Conservation (phyloP, 352 stramenopile species). For the Stramenopiles sp. region DNA sequence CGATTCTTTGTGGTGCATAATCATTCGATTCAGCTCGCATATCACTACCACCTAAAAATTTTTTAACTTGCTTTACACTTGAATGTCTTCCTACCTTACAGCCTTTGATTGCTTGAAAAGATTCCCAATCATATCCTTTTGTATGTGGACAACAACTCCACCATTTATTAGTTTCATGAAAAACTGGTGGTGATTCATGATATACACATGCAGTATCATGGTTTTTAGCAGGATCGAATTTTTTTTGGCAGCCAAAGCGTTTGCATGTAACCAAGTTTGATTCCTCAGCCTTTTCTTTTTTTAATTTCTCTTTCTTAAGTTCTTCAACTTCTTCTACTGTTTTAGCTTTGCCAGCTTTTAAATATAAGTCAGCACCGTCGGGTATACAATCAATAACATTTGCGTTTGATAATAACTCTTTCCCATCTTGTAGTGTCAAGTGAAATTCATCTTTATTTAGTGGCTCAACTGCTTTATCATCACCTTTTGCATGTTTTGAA, state of each 20-base stretch:
- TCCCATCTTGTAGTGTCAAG: background rate
- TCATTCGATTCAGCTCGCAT: background rate
- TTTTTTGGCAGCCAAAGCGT: constrained; percentile 68
- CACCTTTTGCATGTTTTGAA: background rate
- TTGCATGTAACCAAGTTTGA: constrained; percentile 43
- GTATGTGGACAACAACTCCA: constrained; percentile 77
- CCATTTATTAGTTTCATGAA: constrained; percentile 75
- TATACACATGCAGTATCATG: constrained; percentile 38
- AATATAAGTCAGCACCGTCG: background rate
- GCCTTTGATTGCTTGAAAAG: constrained; percentile 39
- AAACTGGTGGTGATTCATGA: constrained; percentile 56
- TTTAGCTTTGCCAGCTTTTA: background rate
- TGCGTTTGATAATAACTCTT: background rate
- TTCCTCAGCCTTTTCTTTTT: background rate
- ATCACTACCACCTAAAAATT: background rate
- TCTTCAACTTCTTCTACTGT: background rate
- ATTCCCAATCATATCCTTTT: constrained; percentile 82
- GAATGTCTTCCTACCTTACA: background rate
- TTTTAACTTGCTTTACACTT: background rate
- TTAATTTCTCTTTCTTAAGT: background rate
- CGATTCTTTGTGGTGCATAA: background rate
- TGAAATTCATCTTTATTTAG: background rate
- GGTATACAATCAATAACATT: background rate
- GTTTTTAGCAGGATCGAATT: constrained; percentile 70
- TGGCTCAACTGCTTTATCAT: background rate